Base-by-base conservation (phyloP, 352 stramenopile species). In the Phytophthora hibernalis region DNA sequence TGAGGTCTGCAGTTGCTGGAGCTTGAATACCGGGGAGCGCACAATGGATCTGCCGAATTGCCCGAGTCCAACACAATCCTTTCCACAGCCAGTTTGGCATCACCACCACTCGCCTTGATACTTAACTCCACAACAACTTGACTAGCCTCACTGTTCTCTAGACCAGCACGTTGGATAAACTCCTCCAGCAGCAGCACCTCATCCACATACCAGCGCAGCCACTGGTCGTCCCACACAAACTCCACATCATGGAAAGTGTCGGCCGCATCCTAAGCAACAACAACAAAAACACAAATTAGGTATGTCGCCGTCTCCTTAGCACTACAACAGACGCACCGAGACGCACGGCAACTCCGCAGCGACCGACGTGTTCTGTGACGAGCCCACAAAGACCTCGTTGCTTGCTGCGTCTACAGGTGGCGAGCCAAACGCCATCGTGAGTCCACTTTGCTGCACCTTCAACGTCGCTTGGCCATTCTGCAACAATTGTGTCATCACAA, bases 201-300 rank as follows among this genome's bases (percentile, higher is more conserved):
- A 52, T 91, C 68, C 51, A 91, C 70, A 62, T 78, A 79, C 80
- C 82, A 89, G 0, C 82, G 80, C 49, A 91, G 51, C 80, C 82
- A 91, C n/a, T 74, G 20, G 3, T 57, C 43, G 52, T 81, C 76
- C 79, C 79, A 88, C 24, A 72, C 66, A 44, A 85, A 85, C 1
- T 70, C 65, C 20, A 84, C 47, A 13, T 75, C 52, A 16, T 76
- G 74, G 26, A 80, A 72, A 7, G 51, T 26, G 33, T 73, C 66
- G 0, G 62, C 31, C 38, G 76, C 49, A 38, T 82, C 57, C 77
- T 88, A 10, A n/a, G n/a, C n/a, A n/a, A n/a, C 20, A 2, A 4
- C 38, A 53, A 30, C 5, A 65, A 22, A 8, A 38, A 28, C 18
- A 42, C 26, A 31, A 31, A 15, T 42, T 40, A 10, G 52, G n/a